Evolutionary conservation across 345 rosid species (phyloP).

Genomic region (Litchi chinensis): DNA sequence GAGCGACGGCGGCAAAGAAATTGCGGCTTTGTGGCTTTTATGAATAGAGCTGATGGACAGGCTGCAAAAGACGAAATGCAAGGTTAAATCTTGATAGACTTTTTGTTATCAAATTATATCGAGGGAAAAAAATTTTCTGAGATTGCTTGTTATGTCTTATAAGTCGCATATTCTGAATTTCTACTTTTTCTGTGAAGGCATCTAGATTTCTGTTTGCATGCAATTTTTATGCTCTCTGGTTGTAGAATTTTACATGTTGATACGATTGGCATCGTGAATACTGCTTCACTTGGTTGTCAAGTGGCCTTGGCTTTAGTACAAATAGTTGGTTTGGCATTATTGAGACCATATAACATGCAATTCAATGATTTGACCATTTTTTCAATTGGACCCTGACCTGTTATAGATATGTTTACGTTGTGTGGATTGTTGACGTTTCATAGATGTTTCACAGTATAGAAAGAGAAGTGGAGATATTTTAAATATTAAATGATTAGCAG

Average conservation of each 20-base stretch:
- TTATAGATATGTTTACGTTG: neutral
- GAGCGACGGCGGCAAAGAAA: slow-evolving; percentile 92
- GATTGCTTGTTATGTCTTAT: neutral
- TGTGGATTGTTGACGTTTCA: neutral
- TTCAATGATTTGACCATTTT: neutral
- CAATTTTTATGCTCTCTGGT: neutral
- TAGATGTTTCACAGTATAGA: neutral
- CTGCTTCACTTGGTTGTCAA: neutral
- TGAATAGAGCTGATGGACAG: slow-evolving; percentile 98
- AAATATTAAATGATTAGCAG: neutral
- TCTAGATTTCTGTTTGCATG: neutral
- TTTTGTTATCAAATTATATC: neutral
- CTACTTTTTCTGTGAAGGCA: neutral
- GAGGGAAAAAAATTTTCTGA: neutral
- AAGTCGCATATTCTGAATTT: neutral
- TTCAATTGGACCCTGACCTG: neutral
- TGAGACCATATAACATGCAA: neutral
- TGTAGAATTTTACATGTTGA: neutral
- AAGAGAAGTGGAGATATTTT: neutral
- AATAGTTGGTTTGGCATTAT: neutral
- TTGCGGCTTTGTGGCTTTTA: slow-evolving; percentile 97
- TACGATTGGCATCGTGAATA: neutral
- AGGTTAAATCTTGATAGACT: slow-evolving; percentile 46
- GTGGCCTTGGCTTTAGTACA: neutral
- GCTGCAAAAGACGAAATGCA: slow-evolving; percentile 99